Evolutionary conservation across 352 stramenopile genomes (phyloP).

Genomic region (Thraustochytrium striatum): DNA sequence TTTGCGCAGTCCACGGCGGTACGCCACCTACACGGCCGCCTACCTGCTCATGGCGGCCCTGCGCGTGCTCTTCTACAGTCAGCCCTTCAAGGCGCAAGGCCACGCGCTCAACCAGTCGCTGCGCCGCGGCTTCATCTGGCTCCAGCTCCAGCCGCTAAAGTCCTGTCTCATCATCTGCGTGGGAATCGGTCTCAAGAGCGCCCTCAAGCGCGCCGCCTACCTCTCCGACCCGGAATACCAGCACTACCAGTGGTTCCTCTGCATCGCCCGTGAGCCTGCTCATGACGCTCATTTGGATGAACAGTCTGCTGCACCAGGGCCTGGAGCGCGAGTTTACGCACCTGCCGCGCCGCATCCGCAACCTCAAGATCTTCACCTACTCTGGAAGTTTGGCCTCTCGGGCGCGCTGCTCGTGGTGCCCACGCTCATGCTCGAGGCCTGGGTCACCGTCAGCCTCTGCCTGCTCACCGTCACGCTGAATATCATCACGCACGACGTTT

Average conservation of each 20-base stretch:
- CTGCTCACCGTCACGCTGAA: background rate
- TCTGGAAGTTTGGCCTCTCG: slow-evolving; percentile 30
- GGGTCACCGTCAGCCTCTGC: background rate
- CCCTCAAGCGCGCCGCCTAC: background rate
- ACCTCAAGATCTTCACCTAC: slow-evolving; percentile 33
- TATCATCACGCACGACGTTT: slow-evolving; percentile 34
- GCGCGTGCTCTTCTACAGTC: slow-evolving; percentile 42
- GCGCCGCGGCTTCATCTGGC: slow-evolving; percentile 37
- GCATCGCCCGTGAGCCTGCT: background rate
- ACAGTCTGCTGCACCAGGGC: slow-evolving; percentile 5
- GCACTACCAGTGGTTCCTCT: slow-evolving; percentile 42
- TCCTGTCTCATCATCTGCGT: slow-evolving; percentile 27
- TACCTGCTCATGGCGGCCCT: slow-evolving; percentile 44
- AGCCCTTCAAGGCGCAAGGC: slow-evolving; percentile 46
- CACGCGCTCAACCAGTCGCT: slow-evolving; percentile 37
- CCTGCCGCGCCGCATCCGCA: slow-evolving; percentile 7
- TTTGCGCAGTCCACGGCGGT: slow-evolving; percentile 15
- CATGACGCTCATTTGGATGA: background rate
- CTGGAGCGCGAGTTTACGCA: slow-evolving; percentile 11
- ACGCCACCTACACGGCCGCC: slow-evolving; percentile 20
- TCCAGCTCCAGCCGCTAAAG: slow-evolving; percentile 25
- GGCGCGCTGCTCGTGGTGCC: background rate
- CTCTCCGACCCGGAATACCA: background rate
- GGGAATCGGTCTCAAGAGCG: slow-evolving; percentile 24
- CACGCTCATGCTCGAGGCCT: background rate